Evolutionary conservation across 306 rosid genomes (phyloP), one percentile per base, ranked within the genome.

Genomic region (Geum urbanum): DNA sequence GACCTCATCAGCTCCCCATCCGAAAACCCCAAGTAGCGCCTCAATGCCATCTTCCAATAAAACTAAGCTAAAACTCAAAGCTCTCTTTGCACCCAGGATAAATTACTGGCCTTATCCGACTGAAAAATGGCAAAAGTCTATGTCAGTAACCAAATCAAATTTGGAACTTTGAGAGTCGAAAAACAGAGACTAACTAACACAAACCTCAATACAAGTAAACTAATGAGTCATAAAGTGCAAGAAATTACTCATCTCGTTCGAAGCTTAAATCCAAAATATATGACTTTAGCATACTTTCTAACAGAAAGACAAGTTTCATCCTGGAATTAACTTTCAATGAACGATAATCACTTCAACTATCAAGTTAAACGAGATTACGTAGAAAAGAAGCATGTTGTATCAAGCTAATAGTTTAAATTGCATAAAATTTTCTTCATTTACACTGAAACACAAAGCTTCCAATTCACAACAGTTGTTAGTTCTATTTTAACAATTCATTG

Each of bases 1-100:
- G 97, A 78, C 78, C 98, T 84, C 97, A 87, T 85, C 57, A 90
- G 62, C 72, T 90, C 97, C 0, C 96, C 98, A 64, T 94, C 97
- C 2, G 98, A 90, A 81, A 40, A 85, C 59, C 97, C 98, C 5
- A 90, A 80, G 67, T 79, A 78, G 9, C 77, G 85, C 80, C 98
- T 81, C 73, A 90, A 63, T 32, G 98, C 88, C 98, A 90, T 94
- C 40, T 71, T 73, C 4, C 50, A 71, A 71, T n/a, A 58, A 45
- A 24, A 76, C 46, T 76, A 79, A 71, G 72, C 73, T 61, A 57
- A 32, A 80, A 74, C 39, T 66, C 78, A 54, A 6, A 52, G 15
- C 61, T 72, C 4, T 60, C 27, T 59, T 20, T 5, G 16, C 50
- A 10, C 12, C 62, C 39, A 62, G 59, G 50, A 13, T 27, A 56